A percentile compares a stretch with the other conserved stretches of the same genome.
Conservation (phyloP, 2,329 filamentous ascomycete species). For the Pseudocercospora vitis region DNA sequence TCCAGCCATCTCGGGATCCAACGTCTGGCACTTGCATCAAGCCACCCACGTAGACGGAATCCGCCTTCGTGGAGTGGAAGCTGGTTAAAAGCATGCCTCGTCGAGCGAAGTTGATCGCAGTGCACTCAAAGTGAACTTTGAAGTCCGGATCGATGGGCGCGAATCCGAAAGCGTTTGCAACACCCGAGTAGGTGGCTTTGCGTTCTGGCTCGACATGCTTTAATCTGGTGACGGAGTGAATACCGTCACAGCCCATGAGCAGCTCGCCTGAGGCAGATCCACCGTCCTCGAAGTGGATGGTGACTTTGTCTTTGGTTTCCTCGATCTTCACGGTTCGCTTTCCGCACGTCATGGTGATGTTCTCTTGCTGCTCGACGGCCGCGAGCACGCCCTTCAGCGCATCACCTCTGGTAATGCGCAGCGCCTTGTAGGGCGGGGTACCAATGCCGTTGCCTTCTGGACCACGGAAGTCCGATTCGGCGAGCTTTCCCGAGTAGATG, state of each 20-base stretch:
- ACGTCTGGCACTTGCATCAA: conserved; percentile 48
- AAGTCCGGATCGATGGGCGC: conserved; percentile 40
- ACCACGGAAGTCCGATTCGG: conserved; percentile 46
- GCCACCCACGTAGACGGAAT: conserved; percentile 47
- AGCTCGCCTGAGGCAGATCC: conserved; percentile 36
- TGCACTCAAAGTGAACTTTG: conserved; percentile 44
- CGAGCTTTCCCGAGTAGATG: conserved; percentile 46
- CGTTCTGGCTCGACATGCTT: conserved; percentile 48
- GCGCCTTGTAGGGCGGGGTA: conserved; percentile 46
- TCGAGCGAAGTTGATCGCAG: conserved; percentile 48
- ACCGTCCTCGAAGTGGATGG: conserved; percentile 40
- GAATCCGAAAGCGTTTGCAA: conserved; percentile 51
- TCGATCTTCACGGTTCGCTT: conserved; percentile 45
- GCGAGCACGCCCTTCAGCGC: conserved; percentile 45
- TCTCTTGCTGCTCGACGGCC: conserved; percentile 42
- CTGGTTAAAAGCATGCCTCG: conserved; percentile 48
- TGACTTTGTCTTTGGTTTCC: conserved; percentile 39
- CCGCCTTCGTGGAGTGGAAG: conserved; percentile 40
- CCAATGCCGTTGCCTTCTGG: conserved; percentile 46
- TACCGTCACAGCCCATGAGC: conserved; percentile 41
- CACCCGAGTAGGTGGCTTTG: conserved; percentile 45
- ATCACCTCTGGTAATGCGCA: conserved; percentile 48
- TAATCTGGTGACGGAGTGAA: conserved; percentile 44
- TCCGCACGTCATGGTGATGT: conserved; percentile 46
- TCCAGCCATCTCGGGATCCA: conserved; percentile 48